These are phyloP conservation scores for Rhizopus sp. DNA, from an alignment of 371 early-diverging fungal genomes.

Conservation along the genomic window DNA sequence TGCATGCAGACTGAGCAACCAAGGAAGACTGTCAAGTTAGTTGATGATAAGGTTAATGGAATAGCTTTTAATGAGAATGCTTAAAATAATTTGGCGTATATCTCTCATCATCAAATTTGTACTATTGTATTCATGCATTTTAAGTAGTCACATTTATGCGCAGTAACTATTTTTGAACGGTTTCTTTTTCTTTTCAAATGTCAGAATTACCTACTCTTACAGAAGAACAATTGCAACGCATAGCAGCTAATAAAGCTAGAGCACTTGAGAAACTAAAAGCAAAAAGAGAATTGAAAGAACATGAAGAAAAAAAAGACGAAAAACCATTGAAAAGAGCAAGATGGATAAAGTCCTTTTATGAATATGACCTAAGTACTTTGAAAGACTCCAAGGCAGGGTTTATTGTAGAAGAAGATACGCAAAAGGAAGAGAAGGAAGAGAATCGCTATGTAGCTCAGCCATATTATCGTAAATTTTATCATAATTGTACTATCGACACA, in stretches of 20 bases:
- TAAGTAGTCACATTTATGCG: background rate
- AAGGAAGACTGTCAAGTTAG: too few relatives aligned
- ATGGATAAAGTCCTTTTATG: conserved; percentile 46
- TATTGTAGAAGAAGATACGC: conserved; percentile 60
- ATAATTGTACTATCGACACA: background rate
- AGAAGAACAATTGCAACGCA: conserved; percentile 12
- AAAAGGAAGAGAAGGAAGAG: conserved; percentile 17
- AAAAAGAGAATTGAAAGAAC: conserved; percentile 15
- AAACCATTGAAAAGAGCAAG: conserved; percentile 16
- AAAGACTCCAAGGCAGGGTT: conserved; percentile 86
- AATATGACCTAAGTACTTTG: conserved; percentile 82
- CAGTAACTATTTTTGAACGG: conserved; percentile 1
- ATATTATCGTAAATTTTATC: conserved; percentile 54
- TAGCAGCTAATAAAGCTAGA: conserved; percentile 23
- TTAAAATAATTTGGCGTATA: too few relatives aligned
- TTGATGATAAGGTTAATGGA: too few relatives aligned
- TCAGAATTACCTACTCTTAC: conserved; percentile 9
- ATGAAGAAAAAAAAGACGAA: conserved; percentile 1
- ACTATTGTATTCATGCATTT: too few relatives aligned
- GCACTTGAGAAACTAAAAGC: conserved; percentile 23
- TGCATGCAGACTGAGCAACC: too few relatives aligned
- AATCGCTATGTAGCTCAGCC: conserved; percentile 29
- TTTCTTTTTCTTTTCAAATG: conserved; percentile 4
- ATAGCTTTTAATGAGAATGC: too few relatives aligned
- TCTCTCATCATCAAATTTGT: too few relatives aligned